Conservation (phyloP, 139 green algal species). For the Gonium pectorale region DNA sequence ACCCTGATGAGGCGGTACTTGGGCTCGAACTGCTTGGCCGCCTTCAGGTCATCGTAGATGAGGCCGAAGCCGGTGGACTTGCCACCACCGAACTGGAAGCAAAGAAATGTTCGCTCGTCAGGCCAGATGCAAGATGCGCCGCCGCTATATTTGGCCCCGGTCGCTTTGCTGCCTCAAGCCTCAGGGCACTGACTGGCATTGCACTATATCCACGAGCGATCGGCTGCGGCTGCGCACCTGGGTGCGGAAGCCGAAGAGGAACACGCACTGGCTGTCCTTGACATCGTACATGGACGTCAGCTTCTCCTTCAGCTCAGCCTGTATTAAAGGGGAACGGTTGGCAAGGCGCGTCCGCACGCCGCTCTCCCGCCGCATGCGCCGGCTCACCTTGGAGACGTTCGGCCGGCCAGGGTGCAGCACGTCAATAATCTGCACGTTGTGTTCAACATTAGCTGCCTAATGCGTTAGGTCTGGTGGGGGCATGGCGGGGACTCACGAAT, state of each 20-base stretch:
- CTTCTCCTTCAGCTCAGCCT: constrained; percentile 96
- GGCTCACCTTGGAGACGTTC: constrained; percentile 95
- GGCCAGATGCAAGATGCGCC: too few relatives aligned
- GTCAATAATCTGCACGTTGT: constrained; percentile 96
- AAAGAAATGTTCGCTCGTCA: too few relatives aligned
- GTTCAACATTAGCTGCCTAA: too few relatives aligned
- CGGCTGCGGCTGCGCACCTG: constrained; percentile 76
- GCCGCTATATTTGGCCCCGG: too few relatives aligned
- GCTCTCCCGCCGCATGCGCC: too few relatives aligned
- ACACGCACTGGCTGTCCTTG: constrained; percentile 87
- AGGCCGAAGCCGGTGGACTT: constrained; percentile 99
- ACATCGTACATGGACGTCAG: constrained; percentile 97
- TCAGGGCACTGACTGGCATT: too few relatives aligned
- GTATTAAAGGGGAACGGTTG: background rate
- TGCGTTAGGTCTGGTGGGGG: too few relatives aligned
- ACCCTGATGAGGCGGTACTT: constrained; percentile 96
- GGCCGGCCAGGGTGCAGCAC: constrained; percentile 96
- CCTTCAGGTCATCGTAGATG: constrained; percentile 97
- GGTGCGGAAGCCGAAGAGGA: constrained; percentile 97
- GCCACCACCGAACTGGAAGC: constrained; percentile 94
- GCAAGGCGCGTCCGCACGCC: background rate
- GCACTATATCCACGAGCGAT: too few relatives aligned
- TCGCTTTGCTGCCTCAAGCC: too few relatives aligned
- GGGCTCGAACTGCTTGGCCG: constrained; percentile 98
- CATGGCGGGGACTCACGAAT: constrained; percentile 90